Evolutionary conservation across 2,329 filamentous ascomycete genomes (phyloP).

Genomic region (Phoma herbarum): DNA sequence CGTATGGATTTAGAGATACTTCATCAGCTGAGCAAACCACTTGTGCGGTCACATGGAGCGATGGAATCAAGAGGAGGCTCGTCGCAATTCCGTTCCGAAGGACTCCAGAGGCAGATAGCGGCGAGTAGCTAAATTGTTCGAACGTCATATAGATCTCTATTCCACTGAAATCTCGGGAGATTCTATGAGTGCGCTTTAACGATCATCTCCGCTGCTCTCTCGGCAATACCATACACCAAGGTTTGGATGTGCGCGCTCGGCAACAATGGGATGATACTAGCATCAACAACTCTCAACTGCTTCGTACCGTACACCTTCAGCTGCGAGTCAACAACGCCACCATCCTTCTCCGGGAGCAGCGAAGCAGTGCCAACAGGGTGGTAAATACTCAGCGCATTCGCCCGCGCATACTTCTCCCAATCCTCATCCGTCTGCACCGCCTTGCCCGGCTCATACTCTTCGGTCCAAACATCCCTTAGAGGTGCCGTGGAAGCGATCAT

Average conservation of each 20-base stretch:
- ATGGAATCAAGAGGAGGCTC: no score
- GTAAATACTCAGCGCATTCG: constrained; percentile 37
- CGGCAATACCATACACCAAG: constrained; percentile 42
- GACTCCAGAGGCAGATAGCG: no score
- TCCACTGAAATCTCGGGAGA: no score
- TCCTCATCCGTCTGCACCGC: constrained; percentile 40
- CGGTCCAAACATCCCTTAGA: constrained; percentile 40
- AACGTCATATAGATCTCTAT: no score
- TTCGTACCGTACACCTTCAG: constrained; percentile 36
- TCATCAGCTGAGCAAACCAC: no score
- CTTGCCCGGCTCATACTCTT: constrained; percentile 44
- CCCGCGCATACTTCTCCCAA: constrained; percentile 30
- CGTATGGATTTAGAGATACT: no score
- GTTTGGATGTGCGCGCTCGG: constrained; percentile 40
- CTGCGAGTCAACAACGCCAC: constrained; percentile 35
- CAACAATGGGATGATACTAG: constrained; percentile 40
- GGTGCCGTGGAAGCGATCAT: constrained; percentile 31
- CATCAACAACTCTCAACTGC: constrained; percentile 41
- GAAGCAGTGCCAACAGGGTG: constrained; percentile 52
- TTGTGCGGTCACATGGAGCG: no score
- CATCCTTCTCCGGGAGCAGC: constrained; percentile 32
- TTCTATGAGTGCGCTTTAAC: constrained; percentile 2
- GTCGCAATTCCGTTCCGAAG: no score
- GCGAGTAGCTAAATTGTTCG: no score
- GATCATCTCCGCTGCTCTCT: constrained; percentile 38